Conservation (phyloP, 2,329 filamentous ascomycete genomes). For the Apiospora marii region DNA sequence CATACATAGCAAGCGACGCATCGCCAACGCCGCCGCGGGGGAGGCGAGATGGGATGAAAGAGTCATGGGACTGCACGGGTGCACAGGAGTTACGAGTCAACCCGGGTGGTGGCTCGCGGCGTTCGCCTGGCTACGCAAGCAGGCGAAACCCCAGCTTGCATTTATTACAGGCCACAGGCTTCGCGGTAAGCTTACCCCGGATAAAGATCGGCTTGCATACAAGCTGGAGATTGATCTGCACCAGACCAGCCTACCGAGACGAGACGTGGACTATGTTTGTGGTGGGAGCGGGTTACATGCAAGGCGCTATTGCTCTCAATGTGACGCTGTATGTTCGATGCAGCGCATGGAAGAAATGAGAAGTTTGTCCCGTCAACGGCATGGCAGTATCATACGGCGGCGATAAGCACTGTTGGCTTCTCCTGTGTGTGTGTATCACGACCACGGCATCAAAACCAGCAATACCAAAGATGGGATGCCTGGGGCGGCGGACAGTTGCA, state of each 20-base stretch:
- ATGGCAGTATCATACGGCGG: background rate
- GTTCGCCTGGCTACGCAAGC: background rate
- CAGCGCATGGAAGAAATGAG: background rate
- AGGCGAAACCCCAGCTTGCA: background rate
- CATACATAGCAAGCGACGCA: background rate
- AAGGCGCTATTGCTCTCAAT: background rate
- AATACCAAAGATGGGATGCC: background rate
- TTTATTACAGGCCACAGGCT: background rate
- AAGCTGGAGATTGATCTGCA: background rate
- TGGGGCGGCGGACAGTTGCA: background rate
- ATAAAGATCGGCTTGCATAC: background rate
- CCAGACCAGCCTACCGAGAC: conserved; percentile 1
- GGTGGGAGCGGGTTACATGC: background rate
- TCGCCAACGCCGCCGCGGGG: background rate
- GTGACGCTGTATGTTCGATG: conserved; percentile 1
- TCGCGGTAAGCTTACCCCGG: background rate
- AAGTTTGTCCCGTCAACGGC: background rate
- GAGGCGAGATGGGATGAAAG: background rate
- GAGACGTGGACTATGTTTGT: background rate
- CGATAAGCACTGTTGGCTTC: background rate
- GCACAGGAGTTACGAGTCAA: conserved; percentile 7
- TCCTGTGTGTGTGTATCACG: background rate
- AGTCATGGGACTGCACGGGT: conserved; percentile 11
- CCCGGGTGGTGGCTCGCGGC: background rate
- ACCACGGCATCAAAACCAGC: background rate